These are phyloP conservation scores for Lactifluus pinguis DNA, from an alignment of 768 basidiomycete species.

Conservation along the genomic window DNA sequence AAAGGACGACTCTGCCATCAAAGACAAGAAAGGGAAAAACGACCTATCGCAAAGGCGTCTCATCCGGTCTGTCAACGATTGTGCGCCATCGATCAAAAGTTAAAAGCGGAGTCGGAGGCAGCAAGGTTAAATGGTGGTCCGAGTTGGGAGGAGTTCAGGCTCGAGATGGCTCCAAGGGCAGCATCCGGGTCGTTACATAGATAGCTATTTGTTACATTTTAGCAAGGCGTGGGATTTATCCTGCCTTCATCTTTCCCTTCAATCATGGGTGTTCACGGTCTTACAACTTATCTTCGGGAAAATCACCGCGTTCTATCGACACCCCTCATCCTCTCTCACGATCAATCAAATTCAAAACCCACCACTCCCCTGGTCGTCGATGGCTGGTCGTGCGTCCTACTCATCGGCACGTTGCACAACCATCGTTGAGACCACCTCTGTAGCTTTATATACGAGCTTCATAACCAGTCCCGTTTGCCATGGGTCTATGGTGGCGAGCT, in stretches of 20 bases:
- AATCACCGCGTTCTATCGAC: conserved; percentile 33
- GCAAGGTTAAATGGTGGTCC: conserved; percentile 10
- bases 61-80: conserved; percentile 17
- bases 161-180: conserved; percentile 4
- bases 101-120: background rate
- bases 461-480: conserved; percentile 50
- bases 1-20: background rate
- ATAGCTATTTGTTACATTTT: background rate
- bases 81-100: background rate
- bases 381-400: conserved; percentile 72
- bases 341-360: conserved; percentile 1
- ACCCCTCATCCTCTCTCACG: conserved; percentile 26
- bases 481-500: conserved; percentile 90
- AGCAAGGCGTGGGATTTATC: background rate
- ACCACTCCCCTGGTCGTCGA: conserved; percentile 58
- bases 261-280: conserved; percentile 43
- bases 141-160: conserved; percentile 2
- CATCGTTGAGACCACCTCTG: conserved; percentile 1
- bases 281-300: conserved; percentile 43
- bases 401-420: conserved; percentile 1
- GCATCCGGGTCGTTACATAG: background rate
- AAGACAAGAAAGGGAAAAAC: background rate
- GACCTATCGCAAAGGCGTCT: conserved; percentile 11
- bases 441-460: conserved; percentile 70
- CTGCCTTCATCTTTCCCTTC: background rate